Percentiles rank a stretch among this genome's conserved stretches.
phyloP scores from a whole-genome alignment of 192 early-diverging fungal genomes.

The Pilobolus umbonatus region DNA sequence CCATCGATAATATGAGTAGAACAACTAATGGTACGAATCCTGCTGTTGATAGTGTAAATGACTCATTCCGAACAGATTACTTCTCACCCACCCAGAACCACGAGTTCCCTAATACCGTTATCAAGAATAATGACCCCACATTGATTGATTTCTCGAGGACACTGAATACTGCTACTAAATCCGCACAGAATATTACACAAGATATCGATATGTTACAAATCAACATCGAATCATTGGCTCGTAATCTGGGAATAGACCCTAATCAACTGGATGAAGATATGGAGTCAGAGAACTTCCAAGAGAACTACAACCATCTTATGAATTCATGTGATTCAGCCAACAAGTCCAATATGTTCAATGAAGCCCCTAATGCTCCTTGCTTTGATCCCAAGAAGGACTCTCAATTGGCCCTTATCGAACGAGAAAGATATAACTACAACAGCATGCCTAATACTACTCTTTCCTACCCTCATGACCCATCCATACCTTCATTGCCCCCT shows the following conservation, averaged over 20 bases:
- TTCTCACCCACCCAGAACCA: too few species aligned
- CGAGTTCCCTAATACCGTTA: too few species aligned
- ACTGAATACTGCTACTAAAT: conserved; percentile 18
- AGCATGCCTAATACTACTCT: too few species aligned
- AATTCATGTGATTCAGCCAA: not conserved
- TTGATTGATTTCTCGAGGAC: conserved; percentile 12
- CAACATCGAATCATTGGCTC: conserved; percentile 20
- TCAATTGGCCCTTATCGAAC: too few species aligned
- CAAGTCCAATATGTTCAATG: not conserved
- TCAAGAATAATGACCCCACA: not conserved
- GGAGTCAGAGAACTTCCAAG: conserved; percentile 5
- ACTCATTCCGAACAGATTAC: too few species aligned
- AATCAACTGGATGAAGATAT: conserved; percentile 16
- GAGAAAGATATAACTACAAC: too few species aligned
- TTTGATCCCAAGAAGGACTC: too few species aligned
- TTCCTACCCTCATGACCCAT: too few species aligned
- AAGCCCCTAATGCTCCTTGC: not conserved
- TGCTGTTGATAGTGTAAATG: too few species aligned
- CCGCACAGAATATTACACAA: conserved; percentile 21
- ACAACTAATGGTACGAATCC: too few species aligned
- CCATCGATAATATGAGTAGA: too few species aligned
- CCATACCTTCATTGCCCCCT: too few species aligned
- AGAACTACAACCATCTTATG: conserved; percentile 11
- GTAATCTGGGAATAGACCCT: conserved; percentile 20
- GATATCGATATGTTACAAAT: conserved; percentile 23